phyloP scores from a whole-genome alignment of 345 rosid species.

The Melastoma malabathricum region DNA sequence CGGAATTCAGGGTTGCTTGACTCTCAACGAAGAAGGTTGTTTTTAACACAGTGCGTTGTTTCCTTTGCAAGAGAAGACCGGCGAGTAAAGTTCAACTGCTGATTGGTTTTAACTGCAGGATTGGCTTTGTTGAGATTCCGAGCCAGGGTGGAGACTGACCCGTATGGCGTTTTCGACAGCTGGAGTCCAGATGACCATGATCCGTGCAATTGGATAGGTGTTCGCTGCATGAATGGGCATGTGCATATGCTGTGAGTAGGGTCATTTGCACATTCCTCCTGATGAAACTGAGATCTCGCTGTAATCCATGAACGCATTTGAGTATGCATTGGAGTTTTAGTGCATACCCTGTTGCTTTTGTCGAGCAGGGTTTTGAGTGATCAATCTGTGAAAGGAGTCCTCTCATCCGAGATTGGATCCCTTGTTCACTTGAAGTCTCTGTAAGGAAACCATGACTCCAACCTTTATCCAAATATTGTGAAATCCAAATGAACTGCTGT shows the following conservation, averaged over 20 bases:
- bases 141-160: conserved; percentile 48
- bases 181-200: conserved; percentile 44
- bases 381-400: conserved; percentile 52
- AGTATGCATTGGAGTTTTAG: background rate
- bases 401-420: conserved; percentile 64
- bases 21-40: no score
- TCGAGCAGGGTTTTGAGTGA: conserved; percentile 48
- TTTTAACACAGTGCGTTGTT: no score
- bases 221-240: conserved; percentile 50
- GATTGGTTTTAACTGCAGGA: conserved; percentile 28
- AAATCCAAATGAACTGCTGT: no score
- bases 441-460: conserved; percentile 24
- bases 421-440: conserved; percentile 49
- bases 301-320: background rate
- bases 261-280: conserved; percentile 1
- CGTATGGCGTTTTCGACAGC: conserved; percentile 44
- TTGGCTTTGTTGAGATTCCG: conserved; percentile 54
- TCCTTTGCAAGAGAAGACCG: no score
- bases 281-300: background rate
- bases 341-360: background rate
- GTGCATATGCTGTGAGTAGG: conserved; percentile 74
- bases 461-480: background rate
- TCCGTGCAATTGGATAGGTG: conserved; percentile 69
- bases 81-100: no score
- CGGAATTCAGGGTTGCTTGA: no score